Evolutionary conservation across 2,329 filamentous ascomycete genomes (phyloP).

Genomic region (Alternaria postmessia): DNA sequence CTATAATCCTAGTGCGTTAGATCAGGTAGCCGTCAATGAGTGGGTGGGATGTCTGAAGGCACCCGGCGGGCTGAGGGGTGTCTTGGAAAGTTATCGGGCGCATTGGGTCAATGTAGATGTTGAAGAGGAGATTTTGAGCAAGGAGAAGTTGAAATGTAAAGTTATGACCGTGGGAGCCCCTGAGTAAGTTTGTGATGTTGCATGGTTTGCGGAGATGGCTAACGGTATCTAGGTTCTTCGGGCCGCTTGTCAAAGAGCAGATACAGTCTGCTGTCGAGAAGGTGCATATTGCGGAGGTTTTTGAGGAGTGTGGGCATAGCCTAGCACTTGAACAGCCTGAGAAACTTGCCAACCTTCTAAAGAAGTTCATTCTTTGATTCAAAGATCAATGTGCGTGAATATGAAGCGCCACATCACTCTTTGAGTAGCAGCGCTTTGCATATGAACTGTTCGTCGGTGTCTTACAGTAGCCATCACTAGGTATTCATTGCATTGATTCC

Average conservation of each 20-base stretch:
- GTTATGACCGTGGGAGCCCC: conserved; percentile 34
- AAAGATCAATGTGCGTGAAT: neutral
- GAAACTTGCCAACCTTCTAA: conserved; percentile 23
- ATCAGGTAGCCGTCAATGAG: conserved; percentile 33
- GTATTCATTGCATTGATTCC: neutral
- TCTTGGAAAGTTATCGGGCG: conserved; percentile 30
- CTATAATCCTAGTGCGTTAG: conserved; percentile 49
- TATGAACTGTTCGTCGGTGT: neutral
- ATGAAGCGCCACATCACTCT: neutral
- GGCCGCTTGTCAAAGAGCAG: conserved; percentile 28
- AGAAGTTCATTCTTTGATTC: conserved; percentile 16
- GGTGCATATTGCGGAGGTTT: conserved; percentile 35
- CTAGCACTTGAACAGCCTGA: conserved; percentile 31
- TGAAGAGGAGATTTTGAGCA: conserved; percentile 27
- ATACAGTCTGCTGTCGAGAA: conserved; percentile 44
- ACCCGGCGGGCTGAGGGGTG: conserved; percentile 27
- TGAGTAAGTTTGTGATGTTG: conserved; percentile 16
- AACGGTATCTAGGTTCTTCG: conserved; percentile 23
- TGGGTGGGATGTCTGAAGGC: conserved; percentile 30
- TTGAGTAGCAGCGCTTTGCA: neutral
- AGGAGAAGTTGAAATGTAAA: conserved; percentile 26
- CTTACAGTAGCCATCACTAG: neutral
- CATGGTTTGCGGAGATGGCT: neutral
- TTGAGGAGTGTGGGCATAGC: conserved; percentile 29
- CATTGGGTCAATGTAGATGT: conserved; percentile 34